A percentile compares a stretch with the other conserved stretches of the same genome.
Conservation (phyloP, 192 early-diverging fungal genomes). For the Lunasporangiospora selenospora region DNA sequence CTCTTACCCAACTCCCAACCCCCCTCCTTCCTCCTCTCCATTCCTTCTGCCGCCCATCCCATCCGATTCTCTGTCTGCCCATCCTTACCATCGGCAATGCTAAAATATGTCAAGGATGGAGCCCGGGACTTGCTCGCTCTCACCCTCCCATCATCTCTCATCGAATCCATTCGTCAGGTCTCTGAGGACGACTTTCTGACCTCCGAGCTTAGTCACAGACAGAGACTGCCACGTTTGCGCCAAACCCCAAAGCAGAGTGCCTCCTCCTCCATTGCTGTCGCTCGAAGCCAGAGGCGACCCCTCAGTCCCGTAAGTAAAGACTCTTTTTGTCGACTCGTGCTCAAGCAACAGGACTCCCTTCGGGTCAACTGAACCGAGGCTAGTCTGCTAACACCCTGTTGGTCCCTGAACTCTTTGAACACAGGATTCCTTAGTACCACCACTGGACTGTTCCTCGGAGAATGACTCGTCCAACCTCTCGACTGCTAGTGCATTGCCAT, state of each 20-base stretch:
- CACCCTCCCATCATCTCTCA: slow-evolving; percentile 25
- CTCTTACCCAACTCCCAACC: no score
- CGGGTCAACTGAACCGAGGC: background rate
- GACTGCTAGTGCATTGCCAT: no score
- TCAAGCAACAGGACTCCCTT: slow-evolving; percentile 1
- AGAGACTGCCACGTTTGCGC: slow-evolving; percentile 15
- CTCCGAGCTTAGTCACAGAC: slow-evolving; percentile 6
- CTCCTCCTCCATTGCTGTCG: slow-evolving; percentile 8
- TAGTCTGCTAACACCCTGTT: no score
- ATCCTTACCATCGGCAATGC: slow-evolving; percentile 12
- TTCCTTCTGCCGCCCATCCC: no score
- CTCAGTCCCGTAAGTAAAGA: background rate
- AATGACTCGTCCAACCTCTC: slow-evolving; percentile 6
- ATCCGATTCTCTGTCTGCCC: no score
- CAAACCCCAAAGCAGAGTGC: no score
- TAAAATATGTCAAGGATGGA: slow-evolving; percentile 45
- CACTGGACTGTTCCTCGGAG: no score
- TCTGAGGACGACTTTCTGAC: slow-evolving; percentile 40
- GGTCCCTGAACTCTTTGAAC: no score
- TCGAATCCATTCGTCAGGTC: slow-evolving; percentile 44
- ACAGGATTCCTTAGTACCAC: no score
- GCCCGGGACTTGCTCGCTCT: slow-evolving; percentile 30
- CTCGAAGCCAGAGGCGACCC: background rate
- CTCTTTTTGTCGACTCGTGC: background rate
- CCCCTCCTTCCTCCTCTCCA: no score